Conservation (phyloP, 2,329 filamentous ascomycete species). For the Xylariaceae sp. region DNA sequence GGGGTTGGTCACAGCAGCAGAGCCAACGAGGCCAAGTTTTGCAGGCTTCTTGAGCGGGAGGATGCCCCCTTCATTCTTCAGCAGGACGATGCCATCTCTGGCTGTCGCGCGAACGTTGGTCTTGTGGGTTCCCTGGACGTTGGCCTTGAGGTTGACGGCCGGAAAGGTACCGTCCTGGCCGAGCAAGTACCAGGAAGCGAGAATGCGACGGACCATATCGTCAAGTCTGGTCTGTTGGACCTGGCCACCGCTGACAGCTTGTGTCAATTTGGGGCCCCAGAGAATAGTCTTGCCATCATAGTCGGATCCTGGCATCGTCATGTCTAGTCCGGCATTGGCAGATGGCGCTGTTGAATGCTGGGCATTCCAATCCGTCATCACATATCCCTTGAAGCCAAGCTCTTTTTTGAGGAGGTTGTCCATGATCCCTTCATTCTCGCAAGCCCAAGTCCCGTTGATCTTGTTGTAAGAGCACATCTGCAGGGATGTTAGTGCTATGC, state of each 20-base stretch:
- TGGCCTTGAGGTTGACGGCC: constrained; percentile 47
- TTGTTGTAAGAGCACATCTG: constrained; percentile 71
- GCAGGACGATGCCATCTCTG: constrained; percentile 57
- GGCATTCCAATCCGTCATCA: constrained; percentile 66
- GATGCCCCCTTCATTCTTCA: constrained; percentile 58
- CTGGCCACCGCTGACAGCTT: constrained; percentile 52
- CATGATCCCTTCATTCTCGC: constrained; percentile 57
- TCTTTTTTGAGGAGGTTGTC: constrained; percentile 62
- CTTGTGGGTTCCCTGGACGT: constrained; percentile 56
- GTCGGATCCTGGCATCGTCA: constrained; percentile 73
- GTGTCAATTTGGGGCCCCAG: constrained; percentile 51
- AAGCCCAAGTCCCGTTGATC: constrained; percentile 64
- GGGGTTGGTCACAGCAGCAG: constrained; percentile 56
- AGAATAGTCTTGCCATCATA: constrained; percentile 48
- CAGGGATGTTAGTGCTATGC: too few relatives aligned
- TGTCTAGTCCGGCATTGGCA: constrained; percentile 68
- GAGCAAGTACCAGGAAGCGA: constrained; percentile 57
- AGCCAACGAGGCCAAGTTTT: constrained; percentile 58
- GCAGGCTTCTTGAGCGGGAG: constrained; percentile 53
- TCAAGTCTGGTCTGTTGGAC: constrained; percentile 58
- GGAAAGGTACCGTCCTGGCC: constrained; percentile 50
- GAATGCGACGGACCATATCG: constrained; percentile 62
- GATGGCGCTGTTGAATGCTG: constrained; percentile 67
- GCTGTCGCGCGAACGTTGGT: constrained; percentile 55
- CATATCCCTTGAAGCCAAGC: constrained; percentile 66